Conservation (phyloP, 2,329 filamentous ascomycete species). For the Lojkania enalia region DNA sequence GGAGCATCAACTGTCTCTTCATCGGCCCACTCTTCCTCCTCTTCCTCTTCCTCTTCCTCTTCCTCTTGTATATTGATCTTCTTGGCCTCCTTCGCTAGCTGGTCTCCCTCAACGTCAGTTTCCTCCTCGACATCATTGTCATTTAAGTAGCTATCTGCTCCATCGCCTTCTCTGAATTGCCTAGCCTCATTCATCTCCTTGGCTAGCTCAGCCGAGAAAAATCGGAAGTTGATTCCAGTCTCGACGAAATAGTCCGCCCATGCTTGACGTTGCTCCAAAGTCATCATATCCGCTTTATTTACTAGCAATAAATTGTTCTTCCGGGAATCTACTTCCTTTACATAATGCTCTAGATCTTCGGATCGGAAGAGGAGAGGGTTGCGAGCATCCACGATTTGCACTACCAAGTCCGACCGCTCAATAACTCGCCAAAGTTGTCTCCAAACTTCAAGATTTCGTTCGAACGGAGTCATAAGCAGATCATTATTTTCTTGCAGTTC, state of each 20-base stretch:
- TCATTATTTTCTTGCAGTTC: conserved; percentile 94
- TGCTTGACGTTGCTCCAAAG: conserved; percentile 72
- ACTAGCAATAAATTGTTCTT: conserved; percentile 93
- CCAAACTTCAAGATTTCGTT: conserved; percentile 97
- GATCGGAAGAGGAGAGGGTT: conserved; percentile 94
- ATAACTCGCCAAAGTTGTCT: conserved; percentile 97
- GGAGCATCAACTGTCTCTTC: conserved; percentile 44
- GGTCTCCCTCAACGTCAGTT: conserved; percentile 55
- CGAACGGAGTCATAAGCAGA: conserved; percentile 94
- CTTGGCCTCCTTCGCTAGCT: conserved; percentile 47
- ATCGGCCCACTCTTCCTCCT: conserved; percentile 46
- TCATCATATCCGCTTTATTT: conserved; percentile 99
- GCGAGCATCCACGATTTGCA: conserved; percentile 97
- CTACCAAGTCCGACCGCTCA: conserved; percentile 90
- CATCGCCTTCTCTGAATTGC: conserved; percentile 57
- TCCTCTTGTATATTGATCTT: conserved; percentile 53
- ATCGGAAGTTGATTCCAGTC: conserved; percentile 84
- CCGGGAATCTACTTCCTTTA: conserved; percentile 84
- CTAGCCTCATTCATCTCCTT: conserved; percentile 83
- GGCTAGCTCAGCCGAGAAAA: conserved; percentile 92
- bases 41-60: conserved; percentile 46
- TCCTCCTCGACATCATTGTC: conserved; percentile 51
- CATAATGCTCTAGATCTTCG: conserved; percentile 89
- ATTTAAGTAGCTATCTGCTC: conserved; percentile 39
- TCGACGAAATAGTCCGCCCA: conserved; percentile 89